Evolutionary conservation across 495 filamentous ascomycete species (phyloP).

Genomic region (Penicillium argentinense): DNA sequence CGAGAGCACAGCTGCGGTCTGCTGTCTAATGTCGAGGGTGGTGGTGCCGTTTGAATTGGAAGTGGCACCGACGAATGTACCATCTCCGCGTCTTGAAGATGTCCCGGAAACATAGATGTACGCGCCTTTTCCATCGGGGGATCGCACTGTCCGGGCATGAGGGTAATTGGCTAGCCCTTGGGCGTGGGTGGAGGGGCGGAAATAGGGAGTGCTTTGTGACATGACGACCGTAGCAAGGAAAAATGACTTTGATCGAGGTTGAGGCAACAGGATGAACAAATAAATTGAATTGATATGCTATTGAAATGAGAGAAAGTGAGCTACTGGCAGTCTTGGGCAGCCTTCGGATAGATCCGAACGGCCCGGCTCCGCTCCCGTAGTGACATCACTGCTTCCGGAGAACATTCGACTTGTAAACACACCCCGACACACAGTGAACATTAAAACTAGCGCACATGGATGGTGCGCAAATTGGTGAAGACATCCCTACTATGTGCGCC

Average conservation of each 20-base stretch:
- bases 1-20: constrained; percentile 32
- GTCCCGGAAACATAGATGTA: constrained; percentile 37
- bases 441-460: constrained; percentile 14
- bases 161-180: constrained; percentile 35
- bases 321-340: neutral
- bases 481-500: constrained; percentile 19
- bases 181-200: constrained; percentile 27
- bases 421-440: too few relatives aligned
- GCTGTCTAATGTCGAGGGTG: constrained; percentile 28
- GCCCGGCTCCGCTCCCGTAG: neutral
- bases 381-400: constrained; percentile 1
- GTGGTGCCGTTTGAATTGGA: constrained; percentile 25
- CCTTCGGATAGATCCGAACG: constrained; percentile 9
- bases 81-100: constrained; percentile 23
- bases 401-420: neutral
- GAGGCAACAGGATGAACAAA: too few relatives aligned
- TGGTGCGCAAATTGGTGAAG: constrained; percentile 18
- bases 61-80: constrained; percentile 28
- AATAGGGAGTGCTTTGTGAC: constrained; percentile 28
- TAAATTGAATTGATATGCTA: neutral
- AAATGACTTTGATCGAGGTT: neutral
- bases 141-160: constrained; percentile 27
- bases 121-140: constrained; percentile 8
- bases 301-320: too few relatives aligned
- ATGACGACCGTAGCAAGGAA: constrained; percentile 3